Evolutionary conservation across 345 rosid species (phyloP), one percentile per base, ranked within the genome.

Genomic region (Gossypium longicalyx): DNA sequence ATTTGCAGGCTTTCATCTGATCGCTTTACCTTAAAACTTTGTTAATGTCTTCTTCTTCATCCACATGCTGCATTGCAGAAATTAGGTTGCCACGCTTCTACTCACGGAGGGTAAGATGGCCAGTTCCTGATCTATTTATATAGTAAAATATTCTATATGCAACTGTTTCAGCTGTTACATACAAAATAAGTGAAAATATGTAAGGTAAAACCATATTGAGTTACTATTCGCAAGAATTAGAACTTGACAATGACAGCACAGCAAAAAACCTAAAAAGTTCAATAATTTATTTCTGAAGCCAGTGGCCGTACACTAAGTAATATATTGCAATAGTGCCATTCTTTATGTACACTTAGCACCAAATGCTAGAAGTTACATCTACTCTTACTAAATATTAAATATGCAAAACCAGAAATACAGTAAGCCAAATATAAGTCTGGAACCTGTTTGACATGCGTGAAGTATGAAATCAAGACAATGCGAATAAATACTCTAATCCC

Each of bases 41-140:
- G 85, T 89, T 90, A 78, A 90, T 95, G 83, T 93, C 98, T 67
- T 90, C 97, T 86, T 93, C 98, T 72, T 93, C 94, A 65, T 93
- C 99, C 57, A 87, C 92, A 82, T 90, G 92, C 72, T 85, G 94
- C 93, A 95, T 88, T 51, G 97, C 94, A 83, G 86, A 85, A 78
- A 91, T 82, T 78, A 95, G 86, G 78, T 91, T 86, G 66, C 99
- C 98, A 76, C 89, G 91, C 80, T 90, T 95, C 78, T 93, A 80
- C 86, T 95, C 98, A 85, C 92, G 85, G 54, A 95, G 89, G 29
- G 94, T 88, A 72, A 95, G 91, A 66, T 78, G 90, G 49, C 98
- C 98, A 85, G 86, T 86, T 75, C 92, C 94, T 34, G 97, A 86
- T 87, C 97, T 89, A 87, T 91, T 93, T 74, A 86, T 84, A 83